These are phyloP conservation scores for Eucalyptus erythrocorys DNA, from an alignment of 345 rosid genomes.

Conservation along the genomic window DNA sequence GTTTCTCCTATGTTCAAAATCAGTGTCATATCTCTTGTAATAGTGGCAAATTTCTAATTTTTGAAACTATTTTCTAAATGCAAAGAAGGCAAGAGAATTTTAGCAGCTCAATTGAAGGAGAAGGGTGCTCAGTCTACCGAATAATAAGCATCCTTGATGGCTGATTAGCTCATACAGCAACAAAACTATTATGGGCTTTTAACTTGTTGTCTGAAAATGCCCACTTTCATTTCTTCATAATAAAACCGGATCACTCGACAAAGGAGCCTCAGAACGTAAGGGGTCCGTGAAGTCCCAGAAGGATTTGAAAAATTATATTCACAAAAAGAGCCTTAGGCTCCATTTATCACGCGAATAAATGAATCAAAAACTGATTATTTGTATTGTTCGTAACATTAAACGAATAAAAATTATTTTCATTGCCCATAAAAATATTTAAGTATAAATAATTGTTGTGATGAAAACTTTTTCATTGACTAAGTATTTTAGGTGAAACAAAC, in stretches of 20 bases:
- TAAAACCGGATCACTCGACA: background rate
- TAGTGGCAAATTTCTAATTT: no score
- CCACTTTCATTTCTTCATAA: background rate
- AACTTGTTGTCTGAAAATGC: background rate
- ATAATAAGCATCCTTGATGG: background rate
- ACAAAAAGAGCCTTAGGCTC: background rate
- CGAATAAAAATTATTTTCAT: no score
- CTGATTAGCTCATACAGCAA: background rate
- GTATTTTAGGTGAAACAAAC: accelerated
- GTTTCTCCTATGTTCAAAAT: background rate
- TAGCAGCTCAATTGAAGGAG: background rate
- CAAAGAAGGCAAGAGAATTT: background rate
- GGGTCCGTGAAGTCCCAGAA: background rate
- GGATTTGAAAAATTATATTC: background rate
- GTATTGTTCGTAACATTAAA: no score
- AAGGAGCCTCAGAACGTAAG: background rate
- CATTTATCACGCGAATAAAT: accelerated
- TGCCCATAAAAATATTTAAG: accelerated
- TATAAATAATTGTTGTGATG: no score
- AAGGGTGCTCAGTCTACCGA: background rate
- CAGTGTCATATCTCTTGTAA: background rate
- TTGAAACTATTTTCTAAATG: no score
- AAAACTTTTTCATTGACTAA: accelerated
- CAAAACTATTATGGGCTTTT: background rate
- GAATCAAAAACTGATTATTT: no score